Conservation (phyloP, 2,329 filamentous ascomycete genomes). For the Cercospora canescens region DNA sequence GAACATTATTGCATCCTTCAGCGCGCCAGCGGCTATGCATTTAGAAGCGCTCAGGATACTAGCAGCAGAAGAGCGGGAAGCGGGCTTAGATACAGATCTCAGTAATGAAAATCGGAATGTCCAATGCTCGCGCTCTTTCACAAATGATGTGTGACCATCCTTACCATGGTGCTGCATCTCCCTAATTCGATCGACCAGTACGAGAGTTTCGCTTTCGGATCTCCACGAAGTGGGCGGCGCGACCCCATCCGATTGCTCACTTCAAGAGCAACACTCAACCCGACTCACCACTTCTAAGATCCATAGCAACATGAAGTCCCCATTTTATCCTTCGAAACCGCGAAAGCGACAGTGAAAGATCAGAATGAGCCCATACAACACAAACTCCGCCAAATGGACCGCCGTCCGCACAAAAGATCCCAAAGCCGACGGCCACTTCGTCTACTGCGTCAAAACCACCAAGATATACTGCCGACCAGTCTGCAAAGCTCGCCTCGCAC, state of each 20-base stretch:
- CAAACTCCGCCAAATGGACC: slow-evolving; percentile 11
- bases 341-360: neutral
- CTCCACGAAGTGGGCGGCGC: neutral
- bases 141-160: no score
- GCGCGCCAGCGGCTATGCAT: no score
- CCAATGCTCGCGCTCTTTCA: no score
- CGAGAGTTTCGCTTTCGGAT: neutral
- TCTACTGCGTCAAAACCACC: slow-evolving; percentile 58
- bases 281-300: neutral
- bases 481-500: slow-evolving; percentile 61
- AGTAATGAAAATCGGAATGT: no score
- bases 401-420: slow-evolving; percentile 16
- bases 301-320: neutral
- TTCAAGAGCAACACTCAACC: neutral
- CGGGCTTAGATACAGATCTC: no score
- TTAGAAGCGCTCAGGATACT: no score
- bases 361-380: neutral
- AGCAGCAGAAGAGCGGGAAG: no score
- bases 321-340: no score
- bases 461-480: slow-evolving; percentile 62
- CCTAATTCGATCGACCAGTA: neutral
- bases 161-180: neutral
- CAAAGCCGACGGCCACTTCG: slow-evolving; percentile 40
- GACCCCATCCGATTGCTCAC: neutral
- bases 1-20: no score